Base-by-base conservation (phyloP, 768 basidiomycete genomes). In the Lentinula guzmanii region DNA sequence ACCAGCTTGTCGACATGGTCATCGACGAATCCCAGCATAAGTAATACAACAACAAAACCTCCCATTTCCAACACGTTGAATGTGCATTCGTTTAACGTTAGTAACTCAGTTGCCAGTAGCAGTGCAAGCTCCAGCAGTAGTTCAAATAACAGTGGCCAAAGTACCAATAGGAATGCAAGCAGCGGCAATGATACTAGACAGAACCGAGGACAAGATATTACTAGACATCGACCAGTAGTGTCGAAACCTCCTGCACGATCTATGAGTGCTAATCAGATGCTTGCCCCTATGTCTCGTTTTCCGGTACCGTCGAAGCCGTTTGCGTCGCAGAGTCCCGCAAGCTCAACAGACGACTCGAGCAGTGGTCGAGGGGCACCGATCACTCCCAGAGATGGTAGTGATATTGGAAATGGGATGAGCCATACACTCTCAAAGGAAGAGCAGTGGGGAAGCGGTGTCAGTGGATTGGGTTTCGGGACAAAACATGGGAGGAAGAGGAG, bases 331-430 rank as follows among this genome's bases (percentile, higher is more conserved):
- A 91, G 90, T 67, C 91, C 91, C 11, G 87, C 88, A 11, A 93
- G 91, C 69, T 93, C 91, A 34, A 91, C 88, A 13, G 91, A 91
- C 6, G 91, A 89, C 69, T 92, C 91, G 62, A 93, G 90, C 63
- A 89, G 86, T 66, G 89, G 89, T 15, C 77, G 86, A 15, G 56
- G 56, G 5, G 80, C 82, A 16, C 92, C 91, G 10, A 75, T 88
- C 52, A 93, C 92, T 15, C 92, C 91, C 4, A 76, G 81, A 43
- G 91, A 92, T 67, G 91, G 90, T 28, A 91, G 90, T 65, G 91
- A 93, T 56, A 67, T 82, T 57, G 77, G 73, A 42, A 61, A 63
- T 24, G 65, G 68, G 46, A 66, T 64, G 48, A 64, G 61, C 34
- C 59, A 67, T 61, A 43, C 65, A 51, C 43, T 68, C 58, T 41